phyloP scores from a whole-genome alignment of 2,329 filamentous ascomycete species.

The Phaeoacremonium minimum region DNA sequence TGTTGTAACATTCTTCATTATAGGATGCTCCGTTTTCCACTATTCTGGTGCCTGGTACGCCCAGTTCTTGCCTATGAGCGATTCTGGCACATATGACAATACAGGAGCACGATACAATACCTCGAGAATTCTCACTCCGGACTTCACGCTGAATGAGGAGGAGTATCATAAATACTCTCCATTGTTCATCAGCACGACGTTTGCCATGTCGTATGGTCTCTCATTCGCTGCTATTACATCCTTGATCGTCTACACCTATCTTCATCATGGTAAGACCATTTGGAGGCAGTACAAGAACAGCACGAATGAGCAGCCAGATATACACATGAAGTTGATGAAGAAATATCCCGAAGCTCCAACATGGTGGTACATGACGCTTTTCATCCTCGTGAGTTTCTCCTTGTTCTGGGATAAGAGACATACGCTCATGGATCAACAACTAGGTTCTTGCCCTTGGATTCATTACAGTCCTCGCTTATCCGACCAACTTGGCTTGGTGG shows the following conservation, averaged over 20 bases:
- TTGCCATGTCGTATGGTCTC: slow-evolving; percentile 65
- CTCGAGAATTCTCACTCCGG: slow-evolving; percentile 53
- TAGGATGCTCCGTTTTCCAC: slow-evolving; percentile 56
- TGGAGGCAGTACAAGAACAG: slow-evolving; percentile 59
- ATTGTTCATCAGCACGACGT: slow-evolving; percentile 67
- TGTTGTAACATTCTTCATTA: slow-evolving; percentile 60
- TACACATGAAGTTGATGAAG: slow-evolving; percentile 61
- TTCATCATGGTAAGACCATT: slow-evolving; percentile 65
- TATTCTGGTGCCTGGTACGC: slow-evolving; percentile 63
- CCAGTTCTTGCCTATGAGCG: slow-evolving; percentile 63
- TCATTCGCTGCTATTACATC: slow-evolving; percentile 69
- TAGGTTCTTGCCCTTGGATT: slow-evolving; percentile 52
- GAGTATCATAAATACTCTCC: slow-evolving; percentile 66
- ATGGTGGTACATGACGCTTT: slow-evolving; percentile 60
- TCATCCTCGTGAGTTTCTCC: slow-evolving; percentile 39
- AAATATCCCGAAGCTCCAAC: slow-evolving; percentile 59
- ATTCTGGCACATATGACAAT: slow-evolving; percentile 69
- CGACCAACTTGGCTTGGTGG: slow-evolving; percentile 70
- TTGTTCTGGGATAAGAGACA: background rate
- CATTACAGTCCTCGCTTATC: slow-evolving; percentile 52
- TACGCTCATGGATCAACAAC: background rate
- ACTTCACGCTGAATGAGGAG: slow-evolving; percentile 57
- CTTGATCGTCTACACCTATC: slow-evolving; percentile 61
- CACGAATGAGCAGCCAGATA: slow-evolving; percentile 55
- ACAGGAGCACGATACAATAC: slow-evolving; percentile 62